A percentile compares a stretch with the other conserved stretches of the same genome.
Evolutionary conservation across 2,329 filamentous ascomycete species (phyloP).

Genomic region (Talaromyces verruculosus): DNA sequence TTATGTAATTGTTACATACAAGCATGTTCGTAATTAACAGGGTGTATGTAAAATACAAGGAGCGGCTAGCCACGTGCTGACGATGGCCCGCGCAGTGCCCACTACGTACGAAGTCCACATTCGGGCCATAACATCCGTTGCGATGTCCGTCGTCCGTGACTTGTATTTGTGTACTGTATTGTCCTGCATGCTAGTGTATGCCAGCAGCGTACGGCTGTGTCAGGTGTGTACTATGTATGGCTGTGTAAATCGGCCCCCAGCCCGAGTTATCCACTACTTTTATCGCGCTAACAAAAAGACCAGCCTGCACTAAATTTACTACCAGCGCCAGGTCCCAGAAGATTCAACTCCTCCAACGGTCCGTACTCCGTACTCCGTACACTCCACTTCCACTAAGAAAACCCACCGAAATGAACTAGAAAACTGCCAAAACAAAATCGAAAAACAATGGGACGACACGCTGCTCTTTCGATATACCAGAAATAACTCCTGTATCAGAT

Average conservation of each 20-base stretch:
- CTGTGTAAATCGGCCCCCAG: conserved; percentile 1
- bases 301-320: background rate
- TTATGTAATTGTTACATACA: background rate
- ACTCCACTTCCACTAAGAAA: too few species aligned
- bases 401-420: too few species aligned
- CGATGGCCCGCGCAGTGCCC: background rate
- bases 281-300: background rate
- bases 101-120: background rate
- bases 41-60: background rate
- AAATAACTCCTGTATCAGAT: background rate
- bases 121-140: background rate
- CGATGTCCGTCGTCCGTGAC: background rate
- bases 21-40: background rate
- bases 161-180: background rate
- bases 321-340: background rate
- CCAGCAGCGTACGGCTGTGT: background rate
- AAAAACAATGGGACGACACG: background rate
- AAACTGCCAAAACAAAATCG: background rate
- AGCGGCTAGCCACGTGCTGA: conserved; percentile 10
- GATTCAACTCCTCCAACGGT: background rate
- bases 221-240: background rate
- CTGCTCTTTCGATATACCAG: background rate
- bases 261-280: conserved; percentile 15
- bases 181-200: background rate
- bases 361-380: background rate